Evolutionary conservation across 164 flowering plant species (phyloP).

Genomic region (Chimonanthus salicifolius): DNA sequence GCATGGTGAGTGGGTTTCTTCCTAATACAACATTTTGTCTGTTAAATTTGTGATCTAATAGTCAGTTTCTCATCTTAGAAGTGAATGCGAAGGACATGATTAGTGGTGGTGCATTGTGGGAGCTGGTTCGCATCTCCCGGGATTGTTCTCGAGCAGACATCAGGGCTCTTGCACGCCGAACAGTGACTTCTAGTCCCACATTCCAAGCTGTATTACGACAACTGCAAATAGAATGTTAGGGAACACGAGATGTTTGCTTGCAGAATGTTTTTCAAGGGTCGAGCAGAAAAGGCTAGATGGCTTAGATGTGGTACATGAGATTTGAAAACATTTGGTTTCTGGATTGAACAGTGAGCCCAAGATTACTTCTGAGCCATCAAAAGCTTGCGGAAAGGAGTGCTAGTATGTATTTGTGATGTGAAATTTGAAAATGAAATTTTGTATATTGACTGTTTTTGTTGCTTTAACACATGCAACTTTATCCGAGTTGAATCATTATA

Average conservation of each 20-base stretch:
- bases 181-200: conserved; percentile 61
- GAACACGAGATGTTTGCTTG: neutral
- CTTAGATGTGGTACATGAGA: neutral
- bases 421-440: neutral
- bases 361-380: neutral
- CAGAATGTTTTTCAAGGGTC: neutral
- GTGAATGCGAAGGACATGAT: conserved; percentile 86
- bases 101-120: conserved; percentile 89
- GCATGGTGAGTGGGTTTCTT: conserved; percentile 44
- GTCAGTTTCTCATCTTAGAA: conserved; percentile 39
- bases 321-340: neutral
- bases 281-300: neutral
- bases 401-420: neutral
- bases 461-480: neutral
- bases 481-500: neutral
- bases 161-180: conserved; percentile 63
- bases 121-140: conserved; percentile 82
- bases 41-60: neutral
- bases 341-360: neutral
- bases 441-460: neutral
- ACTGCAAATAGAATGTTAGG: conserved; percentile 36
- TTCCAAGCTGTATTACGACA: conserved; percentile 74
- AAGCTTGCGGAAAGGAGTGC: too few relatives aligned
- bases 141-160: conserved; percentile 91
- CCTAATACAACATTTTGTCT: neutral